Conservation (phyloP, 345 rosid species). For the Noccaea caerulescens region DNA sequence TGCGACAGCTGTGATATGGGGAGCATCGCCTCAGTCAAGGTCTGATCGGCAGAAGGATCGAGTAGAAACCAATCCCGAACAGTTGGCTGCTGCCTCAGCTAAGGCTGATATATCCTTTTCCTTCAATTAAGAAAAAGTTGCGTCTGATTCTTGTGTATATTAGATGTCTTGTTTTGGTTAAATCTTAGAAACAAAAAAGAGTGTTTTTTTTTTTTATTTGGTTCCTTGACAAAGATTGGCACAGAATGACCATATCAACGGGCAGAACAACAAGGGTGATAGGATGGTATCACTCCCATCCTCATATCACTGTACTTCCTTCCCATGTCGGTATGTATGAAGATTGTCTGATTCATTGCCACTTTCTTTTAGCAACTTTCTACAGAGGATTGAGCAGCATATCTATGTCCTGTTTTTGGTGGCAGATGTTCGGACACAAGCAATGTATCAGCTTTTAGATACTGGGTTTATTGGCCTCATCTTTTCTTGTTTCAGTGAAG, state of each 20-base stretch:
- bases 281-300: constrained; percentile 99
- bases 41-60: constrained; percentile 96
- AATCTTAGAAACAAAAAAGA: neutral
- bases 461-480: constrained; percentile 95
- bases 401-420: constrained; percentile 29
- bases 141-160: too few species aligned
- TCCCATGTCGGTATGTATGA: constrained; percentile 85
- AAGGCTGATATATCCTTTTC: constrained; percentile 96
- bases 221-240: constrained; percentile 48
- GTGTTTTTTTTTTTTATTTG: neutral
- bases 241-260: constrained; percentile 84
- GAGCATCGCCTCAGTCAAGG: constrained; percentile 94
- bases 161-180: neutral
- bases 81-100: constrained; percentile 98
- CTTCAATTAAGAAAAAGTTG: too few species aligned
- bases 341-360: too few species aligned
- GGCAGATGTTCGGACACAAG: constrained; percentile 98
- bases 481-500: constrained; percentile 95
- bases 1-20: constrained; percentile 90
- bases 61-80: constrained; percentile 98
- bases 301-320: constrained; percentile 97
- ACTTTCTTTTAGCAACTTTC: neutral
- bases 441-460: constrained; percentile 97
- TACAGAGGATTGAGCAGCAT: neutral
- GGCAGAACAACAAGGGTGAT: constrained; percentile 92